Base-by-base conservation (phyloP, 1,139 yeast genomes). In the Candida sanyaensis region DNA sequence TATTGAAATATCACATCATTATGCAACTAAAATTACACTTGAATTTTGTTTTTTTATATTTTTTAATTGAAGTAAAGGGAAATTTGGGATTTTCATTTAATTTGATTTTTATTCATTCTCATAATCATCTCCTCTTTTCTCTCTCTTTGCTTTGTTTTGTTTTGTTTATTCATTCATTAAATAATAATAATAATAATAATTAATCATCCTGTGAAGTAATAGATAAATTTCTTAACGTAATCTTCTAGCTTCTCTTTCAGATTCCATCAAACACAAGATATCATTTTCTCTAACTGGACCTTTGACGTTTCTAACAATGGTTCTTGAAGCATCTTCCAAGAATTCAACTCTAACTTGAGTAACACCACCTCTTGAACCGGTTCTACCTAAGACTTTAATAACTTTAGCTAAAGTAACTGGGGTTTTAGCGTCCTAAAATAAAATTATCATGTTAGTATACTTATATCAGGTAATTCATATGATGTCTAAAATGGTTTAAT, bases 341-440 rank as follows among this genome's bases (percentile, higher is more conserved):
- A 93, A 93, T 81, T 93, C 98, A 71, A 93, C 98, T 81, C 99
- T 92, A 77, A 93, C 98, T 82, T 93, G 99, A 80, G 98, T 93
- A 80, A 93, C 99, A 87, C 97, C 98, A 87, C 99, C 99, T 84
- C 98, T 92, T 75, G 97, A 92, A 75, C 97, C 98, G 86, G 98
- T 92, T 83, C 98, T 91, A 77, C 98, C 98, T 79, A 93, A 86
- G 78, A 93, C 98, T 85, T 93, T 93, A 82, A 89, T 91, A 75
- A 93, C 98, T 84, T 91, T 92, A 77, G 98, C 99, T 80, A 93
- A 89, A 81, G 96, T 93, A 72, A 92, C 97, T 77, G 96, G 97
- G 78, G 93, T 86, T 79, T 87, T 87, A 73, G 90, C 78, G 78
- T 86, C 93, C 92, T 76, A 33, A 17, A 39, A n/a, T 5, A 44